Base-by-base conservation (phyloP, 1,284 basidiomycete genomes). In the Rhodotorula sp. region DNA sequence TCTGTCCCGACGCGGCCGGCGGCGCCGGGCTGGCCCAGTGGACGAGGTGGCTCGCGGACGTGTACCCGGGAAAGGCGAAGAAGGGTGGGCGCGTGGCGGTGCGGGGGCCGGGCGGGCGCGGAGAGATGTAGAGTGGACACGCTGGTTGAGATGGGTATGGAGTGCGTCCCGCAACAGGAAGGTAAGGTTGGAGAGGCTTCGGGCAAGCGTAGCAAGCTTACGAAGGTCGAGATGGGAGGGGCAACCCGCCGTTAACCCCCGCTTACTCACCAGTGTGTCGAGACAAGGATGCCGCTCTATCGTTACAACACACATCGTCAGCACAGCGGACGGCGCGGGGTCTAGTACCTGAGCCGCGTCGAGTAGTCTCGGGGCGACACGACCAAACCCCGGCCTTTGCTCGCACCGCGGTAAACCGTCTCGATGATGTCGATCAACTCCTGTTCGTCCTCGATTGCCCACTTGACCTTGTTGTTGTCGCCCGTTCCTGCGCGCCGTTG, bases 401-500 rank as follows among this genome's bases (percentile, higher is more conserved):
- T 94, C 3, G 96, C 96, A 37, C 96, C 96, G 74, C 97, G 89
- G 82, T 98, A 99, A 13, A 99, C 95, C 19, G 96, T 97, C 83
- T 99, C 96, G 78, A 99, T 90, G 77, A 99, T 96, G 81, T 99
- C 97, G 80, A 99, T 95, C 80, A 99, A 84, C 87, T 98, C 91
- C 84, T 97, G 94, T 81, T 97, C 96, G 82, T 94, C 94, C 80
- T 94, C 91, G 88, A 97, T 95, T 36, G 94, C 88, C 94, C 94
- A 97, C 82, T 96, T 97, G 82, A 94, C 95, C 72, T 99, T 99
- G 84, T 99, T 99, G 83, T 99, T 99, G 84, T 99, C 98, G 85
- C 97, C 96, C 62, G 96, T 99, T 25, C 96, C 44, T 44, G 44
- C 44, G 44, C 13, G 15, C 44, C 68, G 36, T 27, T 8, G 9